Percentiles rank a stretch among this genome's conserved stretches.
Evolutionary conservation across 192 early-diverging fungal genomes (phyloP).

Genomic region (Geranomyces michiganensis): DNA sequence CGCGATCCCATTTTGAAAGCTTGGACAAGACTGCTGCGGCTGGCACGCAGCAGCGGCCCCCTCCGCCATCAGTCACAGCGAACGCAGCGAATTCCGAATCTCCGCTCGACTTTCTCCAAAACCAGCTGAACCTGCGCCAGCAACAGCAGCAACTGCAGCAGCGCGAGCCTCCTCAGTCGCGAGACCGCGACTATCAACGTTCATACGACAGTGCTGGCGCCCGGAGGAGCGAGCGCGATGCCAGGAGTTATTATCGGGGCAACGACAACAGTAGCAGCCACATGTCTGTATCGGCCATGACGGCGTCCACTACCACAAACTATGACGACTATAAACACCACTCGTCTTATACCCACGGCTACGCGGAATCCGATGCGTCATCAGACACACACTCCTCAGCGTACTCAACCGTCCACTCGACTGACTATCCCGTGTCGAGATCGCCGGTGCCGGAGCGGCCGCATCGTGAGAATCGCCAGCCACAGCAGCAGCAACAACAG

Average conservation of each 20-base stretch:
- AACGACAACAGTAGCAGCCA: neutral
- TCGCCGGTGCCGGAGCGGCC: neutral
- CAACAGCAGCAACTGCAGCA: neutral
- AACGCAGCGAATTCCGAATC: neutral
- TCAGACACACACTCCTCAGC: constrained; percentile 8
- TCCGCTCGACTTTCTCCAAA: too few species aligned
- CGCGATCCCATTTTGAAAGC: constrained; percentile 34
- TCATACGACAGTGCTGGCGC: neutral
- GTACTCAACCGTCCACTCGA: constrained; percentile 7
- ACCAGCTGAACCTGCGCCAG: neutral
- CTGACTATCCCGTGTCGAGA: constrained; percentile 3
- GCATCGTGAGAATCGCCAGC: neutral
- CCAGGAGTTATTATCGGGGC: neutral
- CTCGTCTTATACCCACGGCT: constrained; percentile 9
- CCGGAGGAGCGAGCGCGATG: neutral
- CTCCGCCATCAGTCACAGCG: neutral
- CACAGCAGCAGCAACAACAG: constrained; percentile 9
- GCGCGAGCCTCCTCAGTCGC: neutral
- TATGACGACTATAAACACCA: constrained; percentile 18
- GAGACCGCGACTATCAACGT: neutral
- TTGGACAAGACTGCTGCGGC: constrained; percentile 25
- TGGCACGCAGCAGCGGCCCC: neutral
- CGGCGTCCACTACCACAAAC: constrained; percentile 13
- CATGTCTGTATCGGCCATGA: neutral
- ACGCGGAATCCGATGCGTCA: neutral